Conservation (phyloP, 768 basidiomycete species). For the Suillus tomentosus region DNA sequence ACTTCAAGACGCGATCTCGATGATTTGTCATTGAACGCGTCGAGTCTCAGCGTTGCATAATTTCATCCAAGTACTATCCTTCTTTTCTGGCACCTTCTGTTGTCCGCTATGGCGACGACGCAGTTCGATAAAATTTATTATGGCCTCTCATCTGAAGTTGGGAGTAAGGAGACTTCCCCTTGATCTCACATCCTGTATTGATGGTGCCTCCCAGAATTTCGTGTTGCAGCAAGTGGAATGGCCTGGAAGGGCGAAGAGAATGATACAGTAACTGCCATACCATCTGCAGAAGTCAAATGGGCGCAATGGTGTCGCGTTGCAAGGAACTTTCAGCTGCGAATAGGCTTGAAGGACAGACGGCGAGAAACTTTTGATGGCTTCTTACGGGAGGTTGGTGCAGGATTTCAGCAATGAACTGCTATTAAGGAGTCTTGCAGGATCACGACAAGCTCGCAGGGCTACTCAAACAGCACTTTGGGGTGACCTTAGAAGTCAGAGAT, state of each 20-base stretch:
- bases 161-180: slow-evolving; percentile 62
- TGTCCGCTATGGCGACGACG: slow-evolving; percentile 54
- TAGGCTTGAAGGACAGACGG: slow-evolving; percentile 76
- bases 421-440: slow-evolving; percentile 54
- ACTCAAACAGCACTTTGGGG: slow-evolving; percentile 84
- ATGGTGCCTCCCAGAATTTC: slow-evolving; percentile 61
- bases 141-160: slow-evolving; percentile 68
- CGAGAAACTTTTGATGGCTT: slow-evolving; percentile 94
- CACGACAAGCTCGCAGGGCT: slow-evolving; percentile 81
- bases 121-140: slow-evolving; percentile 89
- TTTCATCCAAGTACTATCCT: slow-evolving; percentile 17
- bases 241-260: slow-evolving; percentile 89
- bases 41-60: slow-evolving; percentile 18
- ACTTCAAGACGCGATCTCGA: neutral
- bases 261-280: slow-evolving; percentile 62
- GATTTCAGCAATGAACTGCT: slow-evolving; percentile 2
- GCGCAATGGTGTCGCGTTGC: slow-evolving; percentile 92
- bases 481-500: slow-evolving; percentile 85
- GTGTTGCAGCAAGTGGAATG: slow-evolving; percentile 87
- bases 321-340: slow-evolving; percentile 84
- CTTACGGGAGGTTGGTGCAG: slow-evolving; percentile 67
- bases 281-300: slow-evolving; percentile 79
- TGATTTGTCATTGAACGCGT: slow-evolving; percentile 39
- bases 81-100: slow-evolving; percentile 7
- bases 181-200: neutral